A percentile compares a stretch with the other conserved stretches of the same genome.
Conservation (phyloP, 1,139 yeast genomes). For the Blastobotrys petasosporus region DNA sequence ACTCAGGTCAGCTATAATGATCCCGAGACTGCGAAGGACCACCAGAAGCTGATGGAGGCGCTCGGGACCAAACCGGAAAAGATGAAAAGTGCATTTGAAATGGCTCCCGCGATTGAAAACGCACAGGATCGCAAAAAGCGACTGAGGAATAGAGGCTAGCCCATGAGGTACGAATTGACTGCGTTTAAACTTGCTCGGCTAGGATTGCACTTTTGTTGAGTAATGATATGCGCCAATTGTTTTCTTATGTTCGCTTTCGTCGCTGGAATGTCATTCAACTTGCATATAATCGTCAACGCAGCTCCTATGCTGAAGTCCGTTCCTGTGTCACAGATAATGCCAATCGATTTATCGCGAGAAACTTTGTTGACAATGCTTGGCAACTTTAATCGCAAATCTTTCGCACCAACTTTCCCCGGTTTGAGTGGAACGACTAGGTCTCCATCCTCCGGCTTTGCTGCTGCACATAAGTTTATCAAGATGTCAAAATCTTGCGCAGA, state of each 20-base stretch:
- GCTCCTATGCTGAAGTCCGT: constrained; percentile 62
- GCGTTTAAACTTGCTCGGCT: constrained; percentile 66
- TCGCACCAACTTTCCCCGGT: constrained; percentile 58
- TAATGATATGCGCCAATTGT: constrained; percentile 48
- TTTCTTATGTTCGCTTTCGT: constrained; percentile 43
- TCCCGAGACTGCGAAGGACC: constrained; percentile 21
- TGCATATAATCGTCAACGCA: constrained; percentile 46
- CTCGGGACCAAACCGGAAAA: constrained; percentile 19
- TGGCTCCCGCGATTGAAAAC: constrained; percentile 9
- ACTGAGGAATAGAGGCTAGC: constrained; percentile 12
- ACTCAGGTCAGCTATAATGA: constrained; percentile 26
- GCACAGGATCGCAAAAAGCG: background rate
- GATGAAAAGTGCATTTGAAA: background rate
- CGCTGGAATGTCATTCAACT: constrained; percentile 21
- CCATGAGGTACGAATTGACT: constrained; percentile 28
- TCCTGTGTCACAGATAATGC: constrained; percentile 60
- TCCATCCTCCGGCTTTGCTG: background rate
- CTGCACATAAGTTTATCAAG: constrained; percentile 18
- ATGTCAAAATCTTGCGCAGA: constrained; percentile 1
- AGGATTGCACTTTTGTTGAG: constrained; percentile 54
- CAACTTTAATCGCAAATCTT: constrained; percentile 43
- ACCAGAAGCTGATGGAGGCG: constrained; percentile 22
- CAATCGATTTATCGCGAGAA: constrained; percentile 19
- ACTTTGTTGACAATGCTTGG: constrained; percentile 35
- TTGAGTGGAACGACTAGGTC: constrained; percentile 27